Conservation (phyloP, 345 rosid species). For the Camelina sativa region DNA sequence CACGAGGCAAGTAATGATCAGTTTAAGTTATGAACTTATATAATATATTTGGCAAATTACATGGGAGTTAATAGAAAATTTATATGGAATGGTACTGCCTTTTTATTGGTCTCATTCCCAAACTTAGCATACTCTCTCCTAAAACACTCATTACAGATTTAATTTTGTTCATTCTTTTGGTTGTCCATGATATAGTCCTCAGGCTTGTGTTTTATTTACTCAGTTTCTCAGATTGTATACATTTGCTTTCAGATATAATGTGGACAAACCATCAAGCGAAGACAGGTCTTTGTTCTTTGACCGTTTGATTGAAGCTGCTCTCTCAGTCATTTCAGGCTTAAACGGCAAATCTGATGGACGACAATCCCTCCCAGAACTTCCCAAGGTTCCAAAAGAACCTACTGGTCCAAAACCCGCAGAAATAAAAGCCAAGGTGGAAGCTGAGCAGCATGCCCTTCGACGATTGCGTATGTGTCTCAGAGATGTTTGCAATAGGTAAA, state of each 20-base stretch:
- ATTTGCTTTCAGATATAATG: constrained; percentile 70
- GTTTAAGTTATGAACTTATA: not conserved
- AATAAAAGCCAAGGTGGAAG: constrained; percentile 91
- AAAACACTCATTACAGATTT: not conserved
- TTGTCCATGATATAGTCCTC: constrained; percentile 8
- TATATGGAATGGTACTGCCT: not conserved
- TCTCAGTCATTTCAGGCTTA: constrained; percentile 66
- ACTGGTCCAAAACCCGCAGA: constrained; percentile 94
- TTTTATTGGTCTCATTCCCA: constrained; percentile 10
- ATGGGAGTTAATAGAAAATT: not conserved
- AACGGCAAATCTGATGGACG: constrained; percentile 54
- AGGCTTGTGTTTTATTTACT: constrained; percentile 23
- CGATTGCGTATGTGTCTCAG: constrained; percentile 98
- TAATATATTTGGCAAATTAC: not conserved
- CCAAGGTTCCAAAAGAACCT: constrained; percentile 77
- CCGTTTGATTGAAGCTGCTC: constrained; percentile 85
- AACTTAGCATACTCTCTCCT: constrained; percentile 16
- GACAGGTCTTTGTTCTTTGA: constrained; percentile 84
- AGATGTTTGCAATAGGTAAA: constrained; percentile 96
- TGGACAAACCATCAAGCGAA: constrained; percentile 73
- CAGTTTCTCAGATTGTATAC: constrained; percentile 28
- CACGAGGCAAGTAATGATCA: constrained; percentile 3
- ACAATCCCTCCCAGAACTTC: constrained; percentile 69
- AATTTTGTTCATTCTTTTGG: constrained; percentile 14
- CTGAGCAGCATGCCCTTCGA: constrained; percentile 99